Percentiles rank a stretch among this genome's conserved stretches.
These are phyloP conservation scores for Suillus plorans DNA, from an alignment of 768 basidiomycete genomes.

Conservation along the genomic window DNA sequence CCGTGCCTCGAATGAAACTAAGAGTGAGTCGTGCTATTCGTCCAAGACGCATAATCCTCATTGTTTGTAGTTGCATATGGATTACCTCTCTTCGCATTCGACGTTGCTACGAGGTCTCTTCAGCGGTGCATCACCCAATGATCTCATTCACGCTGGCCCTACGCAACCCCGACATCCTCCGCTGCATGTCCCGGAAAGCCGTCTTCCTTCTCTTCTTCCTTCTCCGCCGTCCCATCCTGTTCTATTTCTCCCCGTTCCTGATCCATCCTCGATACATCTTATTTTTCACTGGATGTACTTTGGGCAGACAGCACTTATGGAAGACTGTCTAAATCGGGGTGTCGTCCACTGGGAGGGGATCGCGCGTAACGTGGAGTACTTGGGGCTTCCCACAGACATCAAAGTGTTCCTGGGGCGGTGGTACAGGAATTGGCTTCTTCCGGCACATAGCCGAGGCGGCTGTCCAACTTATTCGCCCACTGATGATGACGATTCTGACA, in stretches of 20 bases:
- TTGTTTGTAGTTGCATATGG: slow-evolving; percentile 63
- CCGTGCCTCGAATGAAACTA: slow-evolving; percentile 58
- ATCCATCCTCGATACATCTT: slow-evolving; percentile 67
- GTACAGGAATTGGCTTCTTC: slow-evolving; percentile 65
- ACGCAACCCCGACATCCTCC: slow-evolving; percentile 27
- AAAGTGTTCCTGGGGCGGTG: slow-evolving; percentile 76
- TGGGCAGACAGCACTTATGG: slow-evolving; percentile 64
- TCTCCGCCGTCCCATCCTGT: slow-evolving; percentile 62
- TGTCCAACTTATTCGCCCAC: slow-evolving; percentile 25
- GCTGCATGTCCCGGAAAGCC: slow-evolving; percentile 41
- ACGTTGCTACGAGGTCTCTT: slow-evolving; percentile 69
- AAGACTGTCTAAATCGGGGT: slow-evolving; percentile 63
- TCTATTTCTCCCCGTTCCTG: slow-evolving; percentile 73
- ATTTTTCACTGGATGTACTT: slow-evolving; percentile 85
- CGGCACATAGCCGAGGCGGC: slow-evolving; percentile 26
- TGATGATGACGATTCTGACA: slow-evolving; percentile 38
- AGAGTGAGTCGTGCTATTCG: slow-evolving; percentile 46
- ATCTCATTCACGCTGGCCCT: slow-evolving; percentile 46
- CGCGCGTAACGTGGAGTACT: slow-evolving; percentile 87
- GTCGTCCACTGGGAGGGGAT: slow-evolving; percentile 82
- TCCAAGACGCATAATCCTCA: slow-evolving; percentile 9
- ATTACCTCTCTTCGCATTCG: slow-evolving; percentile 83
- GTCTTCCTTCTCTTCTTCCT: slow-evolving; percentile 67
- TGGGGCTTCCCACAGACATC: slow-evolving; percentile 72
- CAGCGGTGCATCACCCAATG: slow-evolving; percentile 61